Evolutionary conservation across 2,329 filamentous ascomycete species (phyloP), one percentile per base, ranked within the genome.

Genomic region (Ceratocystis alfenasii): DNA sequence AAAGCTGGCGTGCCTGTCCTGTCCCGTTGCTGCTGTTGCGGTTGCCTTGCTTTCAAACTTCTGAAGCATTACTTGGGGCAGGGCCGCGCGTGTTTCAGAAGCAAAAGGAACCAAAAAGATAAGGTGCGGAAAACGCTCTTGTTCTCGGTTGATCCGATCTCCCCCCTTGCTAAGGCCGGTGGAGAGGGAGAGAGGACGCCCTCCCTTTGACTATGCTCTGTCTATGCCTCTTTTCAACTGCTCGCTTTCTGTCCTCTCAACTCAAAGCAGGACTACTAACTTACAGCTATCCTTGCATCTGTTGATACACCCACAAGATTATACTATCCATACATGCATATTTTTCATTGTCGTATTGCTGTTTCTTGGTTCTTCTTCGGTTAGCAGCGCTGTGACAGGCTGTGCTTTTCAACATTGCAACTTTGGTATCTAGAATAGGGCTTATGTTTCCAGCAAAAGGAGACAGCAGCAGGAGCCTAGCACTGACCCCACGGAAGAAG

Each of bases 301-400:
- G 36, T 41, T 41, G 10, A 41, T 41, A 41, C 10, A 41, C 36
- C 36, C 36, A 12, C 4, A 15, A 41, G 36, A 41, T 12, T 41
- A 41, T 15, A 41, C 36, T 12, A 41, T 12, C 12, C 36, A 12
- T 41, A 12, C 36, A 41, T 4, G 36, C 10, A 15, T 12, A 15
- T 15, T 41, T 41, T 12, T 41, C 36, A 12, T 12, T 41, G 36
- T 41, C 36, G 36, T 41, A 41, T 41, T 41, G 36, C 36, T 41
- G 36, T 41, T 41, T 12, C 10, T 41, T 41, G 36, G 36, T 41
- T 41, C 36, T 15, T 41, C 36, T 41, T 50, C 48, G 48, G n/a
- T 20, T 50, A 50, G 22, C 48, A 50, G 48, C 48, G 48, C 48
- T 50, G 48, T 50, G 48, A 50, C 48, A 50, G 46, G 17, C 46